phyloP scores from a whole-genome alignment of 2,329 filamentous ascomycete species.

The Sarocladiaceae sp. region DNA sequence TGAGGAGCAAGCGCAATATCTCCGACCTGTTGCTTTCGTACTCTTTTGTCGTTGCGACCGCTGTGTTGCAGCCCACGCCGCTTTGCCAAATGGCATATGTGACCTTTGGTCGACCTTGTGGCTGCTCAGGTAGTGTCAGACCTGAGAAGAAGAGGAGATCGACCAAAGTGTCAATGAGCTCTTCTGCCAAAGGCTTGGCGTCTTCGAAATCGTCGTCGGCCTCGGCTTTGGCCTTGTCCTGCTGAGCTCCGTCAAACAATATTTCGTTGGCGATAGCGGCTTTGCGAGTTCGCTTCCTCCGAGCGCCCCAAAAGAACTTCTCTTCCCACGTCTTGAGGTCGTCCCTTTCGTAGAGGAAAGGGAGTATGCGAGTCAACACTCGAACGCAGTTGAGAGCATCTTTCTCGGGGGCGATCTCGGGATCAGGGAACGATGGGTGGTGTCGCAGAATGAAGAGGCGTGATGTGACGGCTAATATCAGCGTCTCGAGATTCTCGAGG shows the following conservation, averaged over 20 bases:
- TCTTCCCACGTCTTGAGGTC: constrained; percentile 80
- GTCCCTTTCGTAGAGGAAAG: constrained; percentile 88
- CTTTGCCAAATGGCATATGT: constrained; percentile 97
- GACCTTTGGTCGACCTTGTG: constrained; percentile 69
- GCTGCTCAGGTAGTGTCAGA: constrained; percentile 73
- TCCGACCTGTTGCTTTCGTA: constrained; percentile 91
- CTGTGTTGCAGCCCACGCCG: constrained; percentile 89
- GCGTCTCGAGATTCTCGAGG: constrained; percentile 81
- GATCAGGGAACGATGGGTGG: constrained; percentile 84
- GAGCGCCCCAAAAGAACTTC: constrained; percentile 80
- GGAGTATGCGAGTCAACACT: constrained; percentile 80
- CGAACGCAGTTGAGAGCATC: constrained; percentile 95
- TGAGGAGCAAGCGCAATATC: constrained; percentile 77
- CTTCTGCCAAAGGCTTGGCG: constrained; percentile 81
- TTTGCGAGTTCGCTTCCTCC: constrained; percentile 65
- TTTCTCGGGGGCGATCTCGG: constrained; percentile 73
- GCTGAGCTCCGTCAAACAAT: constrained; percentile 71
- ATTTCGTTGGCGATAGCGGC: constrained; percentile 65
- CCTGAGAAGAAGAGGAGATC: constrained; percentile 89
- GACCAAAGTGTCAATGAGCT: constrained; percentile 82
- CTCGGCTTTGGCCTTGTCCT: constrained; percentile 39
- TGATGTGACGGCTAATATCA: constrained; percentile 77
- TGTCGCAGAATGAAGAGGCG: constrained; percentile 76
- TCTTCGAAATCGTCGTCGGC: constrained; percentile 64
- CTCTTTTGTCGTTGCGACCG: constrained; percentile 82